These are phyloP conservation scores for Coniochaeta ligniaria DNA, from an alignment of 2,329 filamentous ascomycete species.

Conservation along the genomic window DNA sequence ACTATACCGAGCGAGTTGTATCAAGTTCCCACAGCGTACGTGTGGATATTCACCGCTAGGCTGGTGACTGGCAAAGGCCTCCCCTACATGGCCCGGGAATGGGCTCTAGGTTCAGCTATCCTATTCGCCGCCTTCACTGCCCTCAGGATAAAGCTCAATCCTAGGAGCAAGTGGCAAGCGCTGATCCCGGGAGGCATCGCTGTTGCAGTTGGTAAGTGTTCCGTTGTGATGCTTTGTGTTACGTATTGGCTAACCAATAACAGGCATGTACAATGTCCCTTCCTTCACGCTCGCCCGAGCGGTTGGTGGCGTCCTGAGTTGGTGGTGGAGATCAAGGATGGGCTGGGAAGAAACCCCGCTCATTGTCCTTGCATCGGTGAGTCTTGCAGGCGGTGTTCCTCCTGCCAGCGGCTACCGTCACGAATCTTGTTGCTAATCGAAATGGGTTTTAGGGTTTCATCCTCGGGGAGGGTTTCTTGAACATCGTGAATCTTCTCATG, in stretches of 20 bases:
- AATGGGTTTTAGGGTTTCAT: conserved; percentile 65
- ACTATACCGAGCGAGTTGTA: conserved; percentile 83
- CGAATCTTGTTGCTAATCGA: not conserved
- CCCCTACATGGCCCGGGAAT: conserved; percentile 75
- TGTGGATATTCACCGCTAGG: conserved; percentile 95
- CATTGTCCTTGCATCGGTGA: conserved; percentile 73
- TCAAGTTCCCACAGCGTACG: conserved; percentile 88
- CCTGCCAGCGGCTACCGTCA: not conserved
- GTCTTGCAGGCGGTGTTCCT: conserved; percentile 14
- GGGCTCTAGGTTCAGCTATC: conserved; percentile 65
- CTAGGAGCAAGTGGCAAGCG: conserved; percentile 57
- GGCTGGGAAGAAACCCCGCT: conserved; percentile 62
- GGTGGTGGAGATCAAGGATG: conserved; percentile 63
- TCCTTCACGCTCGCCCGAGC: conserved; percentile 89
- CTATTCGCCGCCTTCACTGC: conserved; percentile 68
- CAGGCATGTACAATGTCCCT: conserved; percentile 94
- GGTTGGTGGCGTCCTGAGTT: conserved; percentile 65
- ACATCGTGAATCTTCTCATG: conserved; percentile 80
- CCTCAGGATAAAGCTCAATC: conserved; percentile 50
- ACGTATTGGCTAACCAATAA: not conserved
- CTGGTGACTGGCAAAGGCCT: conserved; percentile 87
- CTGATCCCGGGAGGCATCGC: conserved; percentile 90
- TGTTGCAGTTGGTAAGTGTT: conserved; percentile 71
- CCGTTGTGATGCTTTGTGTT: not conserved
- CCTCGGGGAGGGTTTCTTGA: conserved; percentile 83